Evolutionary conservation across 2,329 filamentous ascomycete species (phyloP), one percentile per base, ranked within the genome.

Genomic region (Hortaea sp.): DNA sequence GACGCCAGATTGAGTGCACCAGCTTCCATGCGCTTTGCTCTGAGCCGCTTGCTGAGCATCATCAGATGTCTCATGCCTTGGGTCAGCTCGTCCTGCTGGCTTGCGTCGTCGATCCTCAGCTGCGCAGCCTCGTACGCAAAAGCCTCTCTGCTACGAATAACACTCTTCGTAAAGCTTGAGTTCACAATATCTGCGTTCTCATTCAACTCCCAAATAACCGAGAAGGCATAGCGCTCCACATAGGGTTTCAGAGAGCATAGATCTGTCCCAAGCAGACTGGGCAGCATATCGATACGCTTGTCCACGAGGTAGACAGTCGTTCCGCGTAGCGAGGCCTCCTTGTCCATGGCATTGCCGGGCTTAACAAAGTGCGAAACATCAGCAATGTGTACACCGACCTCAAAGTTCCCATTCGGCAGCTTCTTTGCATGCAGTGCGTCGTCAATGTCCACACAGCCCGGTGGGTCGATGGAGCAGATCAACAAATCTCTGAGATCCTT

Each of bases 351-450:
- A 60, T 90, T 98, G 65, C 86, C 88, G 28, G 94, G 89, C 68
- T 92, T 94, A 59, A 98, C 92, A 62, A 98, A 98, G 68, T 98
- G 85, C 7, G 92, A 97, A n/a, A 98, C 92, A 66, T 98, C 92
- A 29, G 92, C 94, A 66, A 98, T 98, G 67, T 98, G 94, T 11
- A 98, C 92, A 53, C 92, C 92, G 7, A 98, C 88, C 66, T 97
- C 88, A 54, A 82, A 89, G 64, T 97, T 95, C 39, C 94, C 92
- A 59, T 97, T 97, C 0, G 88, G 83, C 20, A 98, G 70, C 43
- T 77, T 75, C 50, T 82, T 78, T 5, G 92, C 89, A 66, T 98
- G 94, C 5, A 98, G 77, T 12, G 92, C 92, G 67, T 98, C 94
- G 59, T 98, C 92, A 48, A 98, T 98, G 71, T 98, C 92, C 60